Evolutionary conservation across 352 stramenopile species (phyloP), one percentile per base, ranked within the genome.

Genomic region (Thraustochytrium sp.): DNA sequence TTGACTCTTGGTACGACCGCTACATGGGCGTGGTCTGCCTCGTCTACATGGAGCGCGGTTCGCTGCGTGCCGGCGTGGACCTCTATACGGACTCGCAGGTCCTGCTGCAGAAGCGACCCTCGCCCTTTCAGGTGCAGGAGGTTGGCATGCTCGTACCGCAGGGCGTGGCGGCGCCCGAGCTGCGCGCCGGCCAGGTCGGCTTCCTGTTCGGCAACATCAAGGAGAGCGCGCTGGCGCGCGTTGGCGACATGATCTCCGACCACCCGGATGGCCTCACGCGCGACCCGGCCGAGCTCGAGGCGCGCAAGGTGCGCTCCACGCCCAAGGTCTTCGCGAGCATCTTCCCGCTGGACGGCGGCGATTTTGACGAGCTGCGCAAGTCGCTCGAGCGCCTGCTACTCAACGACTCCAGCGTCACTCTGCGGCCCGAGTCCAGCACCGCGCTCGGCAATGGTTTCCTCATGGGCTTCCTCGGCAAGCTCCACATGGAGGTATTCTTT

Each of bases 241-340:
- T 99, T 13, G 92, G 93, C 61, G 92, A 97, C 80, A 95, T 92
- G 3, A 92, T 97, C 18, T 86, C 78, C 4, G 54, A 75, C 49
- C 31, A 61, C 42, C 16, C 36, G 56, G 23, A 83, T 9, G 38
- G 23, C 0, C 42, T 83, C 29, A 63, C 34, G n/a, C 3, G 29
- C 16, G 42, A 53, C 34, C 3, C 42, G 8, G 40, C 5, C 3
- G 36, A 8, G 16, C 23, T 51, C 62, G 62, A 75, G 40, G 37
- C 37, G 9, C 21, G 68, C 34, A 53, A 80, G 42, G 95, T 86
- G 75, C 87, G 40, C 90, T 94, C 90, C 56, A 88, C 89, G 46
- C 92, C 92, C 34, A 99, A 99, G 96, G 96, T 99, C n/a, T 99
- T 98, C 89, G 96, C 96, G 5, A 98, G 92, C 82, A 96, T 99